Base-by-base conservation (phyloP, 108 stramenopile genomes). In the Cyclotella choctawhatcheeana region DNA sequence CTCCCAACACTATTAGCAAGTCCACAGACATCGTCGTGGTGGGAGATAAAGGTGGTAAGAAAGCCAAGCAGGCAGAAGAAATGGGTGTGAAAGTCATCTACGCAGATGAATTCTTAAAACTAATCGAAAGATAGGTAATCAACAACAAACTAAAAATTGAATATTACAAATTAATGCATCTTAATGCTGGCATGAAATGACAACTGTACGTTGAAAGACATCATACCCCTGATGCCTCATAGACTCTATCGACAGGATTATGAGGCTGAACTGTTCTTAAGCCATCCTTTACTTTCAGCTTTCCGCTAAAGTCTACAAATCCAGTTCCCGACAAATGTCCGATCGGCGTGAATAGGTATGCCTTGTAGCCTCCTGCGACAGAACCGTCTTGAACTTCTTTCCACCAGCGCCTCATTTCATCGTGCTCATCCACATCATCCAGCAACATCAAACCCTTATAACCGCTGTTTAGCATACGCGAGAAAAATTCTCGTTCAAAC, bases 1-100 rank as follows among this genome's bases (percentile, higher is more conserved):
- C 90, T 31, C 88, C 93, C 5, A 81, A 79, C 1, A 86, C 84
- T 25, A 71, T 94, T 14, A 89, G 84, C 60, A 94, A 92, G 66
- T 83, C 84, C 2, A 95, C 94, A 8, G 67, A 84, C 58, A 34
- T 95, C 10, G 86, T 95, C 4, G 86, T 95, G 5, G 82, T 61
- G 47, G 94, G 94, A 32, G 86, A 91, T 20, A 88, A 87, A 48
- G 91, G 90, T 8, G 89, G 92, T 1, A 89, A 90, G 75, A 95
- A 95, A 59, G 65, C 88, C 40, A 76, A 79, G n/a, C 70, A 88
- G 65, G 93, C 91, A 20, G 53, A 63, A 67, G 73, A 82, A 20
- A 71, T 89, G 21, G 89, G 86, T 3, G 60, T 95, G 56, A 67
- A 67, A 31, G 82, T 88, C 3, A 85, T 95, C 58, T 54, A 70